Conservation (phyloP, 1,284 basidiomycete genomes). For the Volvariella volvacea region DNA sequence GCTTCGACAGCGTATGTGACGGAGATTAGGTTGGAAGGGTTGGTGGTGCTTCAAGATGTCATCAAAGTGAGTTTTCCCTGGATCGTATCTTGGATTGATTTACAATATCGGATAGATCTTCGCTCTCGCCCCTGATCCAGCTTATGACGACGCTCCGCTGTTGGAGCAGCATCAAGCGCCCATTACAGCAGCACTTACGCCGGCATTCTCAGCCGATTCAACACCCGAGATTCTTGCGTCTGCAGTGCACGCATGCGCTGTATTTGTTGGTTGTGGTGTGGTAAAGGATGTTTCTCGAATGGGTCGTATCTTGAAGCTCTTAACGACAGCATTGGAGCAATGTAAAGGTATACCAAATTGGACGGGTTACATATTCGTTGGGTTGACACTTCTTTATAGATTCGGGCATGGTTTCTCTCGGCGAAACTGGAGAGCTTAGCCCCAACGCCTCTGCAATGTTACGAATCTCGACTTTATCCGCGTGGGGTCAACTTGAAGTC, state of each 20-base stretch:
- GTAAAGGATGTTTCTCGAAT: constrained; percentile 86
- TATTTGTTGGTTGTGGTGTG: constrained; percentile 95
- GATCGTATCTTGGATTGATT: neutral
- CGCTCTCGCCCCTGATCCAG: constrained; percentile 82
- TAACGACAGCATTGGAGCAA: constrained; percentile 86
- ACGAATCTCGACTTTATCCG: constrained; percentile 87
- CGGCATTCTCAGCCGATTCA: constrained; percentile 91
- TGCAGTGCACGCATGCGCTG: constrained; percentile 90
- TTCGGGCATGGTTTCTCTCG: constrained; percentile 78
- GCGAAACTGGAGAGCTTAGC: constrained; percentile 83
- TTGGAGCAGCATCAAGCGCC: constrained; percentile 99
- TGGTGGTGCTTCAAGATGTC: constrained; percentile 87
- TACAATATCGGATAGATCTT: constrained; percentile 55
- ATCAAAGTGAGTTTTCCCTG: constrained; percentile 62
- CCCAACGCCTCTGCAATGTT: constrained; percentile 95
- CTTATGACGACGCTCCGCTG: constrained; percentile 84
- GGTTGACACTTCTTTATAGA: constrained; percentile 37
- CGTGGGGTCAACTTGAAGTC: constrained; percentile 93
- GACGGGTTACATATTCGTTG: neutral
- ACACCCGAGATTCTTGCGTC: constrained; percentile 93
- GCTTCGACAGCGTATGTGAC: constrained; percentile 95
- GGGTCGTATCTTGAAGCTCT: constrained; percentile 90
- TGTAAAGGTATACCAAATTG: constrained; percentile 55
- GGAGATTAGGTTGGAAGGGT: constrained; percentile 90
- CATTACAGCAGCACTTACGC: constrained; percentile 96